Evolutionary conservation across 2,329 filamentous ascomycete species (phyloP), one percentile per base, ranked within the genome.

Genomic region (Aspergillus aculeatinus): DNA sequence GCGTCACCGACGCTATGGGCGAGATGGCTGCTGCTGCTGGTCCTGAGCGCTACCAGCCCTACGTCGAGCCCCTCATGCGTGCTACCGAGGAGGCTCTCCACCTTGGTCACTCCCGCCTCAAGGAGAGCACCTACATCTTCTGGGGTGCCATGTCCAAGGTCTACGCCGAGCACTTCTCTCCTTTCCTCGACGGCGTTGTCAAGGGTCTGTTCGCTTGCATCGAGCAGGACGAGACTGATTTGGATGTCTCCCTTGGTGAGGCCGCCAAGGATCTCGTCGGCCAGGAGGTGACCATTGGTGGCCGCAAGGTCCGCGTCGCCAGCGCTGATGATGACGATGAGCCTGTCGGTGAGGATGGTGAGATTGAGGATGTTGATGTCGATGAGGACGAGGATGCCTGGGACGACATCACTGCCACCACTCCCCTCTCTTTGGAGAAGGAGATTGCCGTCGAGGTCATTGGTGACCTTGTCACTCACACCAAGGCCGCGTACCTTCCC

Each of bases 91-190:
- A 97, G 77, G 93, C 90, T 58, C 84, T 98, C 2, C 83, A 89
- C 68, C 87, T 99, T 2, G 93, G 92, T 68, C 93, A 97, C 79
- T 90, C 93, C 48, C 87, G 93, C 59, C 87, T 98, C 55, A 91
- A 92, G 77, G 95, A 99, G 82, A 97, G 92, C 63, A 96, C 92
- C 74, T 99, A 96, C 80, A 96, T 98, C 63, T 84, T 99, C 57
- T 99, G 95, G 94, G 92, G 91, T 66, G 92, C 91, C 47, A 87
- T 99, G 73, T 90, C 94, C 63, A 96, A 96, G 81, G 92, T 98
- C 10, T 98, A 98, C 77, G 88, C 89, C 70, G 89, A 91, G 71
- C 77, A 79, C 59, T 81, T 81, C 65, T 68, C 76, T 58, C 77
- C 76, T 27, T 80, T 81, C 74, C 71, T 81, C 6, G 76, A 76